Evolutionary conservation across 352 stramenopile genomes (phyloP).

Genomic region (Pythium plurisporium): DNA sequence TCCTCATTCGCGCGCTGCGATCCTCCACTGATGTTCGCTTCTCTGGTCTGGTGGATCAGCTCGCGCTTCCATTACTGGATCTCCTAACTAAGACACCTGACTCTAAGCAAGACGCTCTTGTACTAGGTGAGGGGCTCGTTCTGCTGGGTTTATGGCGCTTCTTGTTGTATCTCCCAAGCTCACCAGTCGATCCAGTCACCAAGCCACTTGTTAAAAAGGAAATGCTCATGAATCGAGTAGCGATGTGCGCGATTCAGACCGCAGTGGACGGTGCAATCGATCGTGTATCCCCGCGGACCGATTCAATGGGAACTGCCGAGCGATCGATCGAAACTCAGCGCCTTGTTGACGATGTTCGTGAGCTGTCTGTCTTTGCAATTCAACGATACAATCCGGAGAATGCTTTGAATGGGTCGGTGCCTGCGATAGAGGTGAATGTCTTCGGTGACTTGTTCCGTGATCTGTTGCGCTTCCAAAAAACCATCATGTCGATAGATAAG

Average conservation of each 20-base stretch:
- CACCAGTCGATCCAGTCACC: conserved; percentile 93
- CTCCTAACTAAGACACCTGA: not conserved
- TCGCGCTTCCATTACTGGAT: conserved; percentile 12
- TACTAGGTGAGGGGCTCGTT: conserved; percentile 76
- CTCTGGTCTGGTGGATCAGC: conserved; percentile 7
- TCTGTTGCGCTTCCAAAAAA: conserved; percentile 63
- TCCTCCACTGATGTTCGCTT: conserved; percentile 20
- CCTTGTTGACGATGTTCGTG: conserved; percentile 16
- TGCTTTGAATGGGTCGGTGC: not conserved
- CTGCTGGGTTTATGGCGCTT: conserved; percentile 93
- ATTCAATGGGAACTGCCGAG: conserved; percentile 10
- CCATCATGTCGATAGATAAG: conserved; percentile 64
- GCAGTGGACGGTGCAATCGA: conserved; percentile 56
- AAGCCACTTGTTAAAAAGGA: conserved; percentile 94
- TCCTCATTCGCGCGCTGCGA: conserved; percentile 12
- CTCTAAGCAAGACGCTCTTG: not conserved
- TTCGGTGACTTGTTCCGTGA: conserved; percentile 81
- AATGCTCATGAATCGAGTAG: conserved; percentile 86
- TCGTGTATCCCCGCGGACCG: conserved; percentile 41
- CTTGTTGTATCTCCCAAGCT: conserved; percentile 89
- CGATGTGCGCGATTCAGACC: conserved; percentile 59
- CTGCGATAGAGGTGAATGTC: conserved; percentile 10
- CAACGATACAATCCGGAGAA: conserved; percentile 25
- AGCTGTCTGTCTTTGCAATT: conserved; percentile 24
- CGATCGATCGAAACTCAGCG: not conserved